A percentile compares a stretch with the other conserved stretches of the same genome.
Conservation (phyloP, 768 basidiomycete species). For the Russula ochroleuca region DNA sequence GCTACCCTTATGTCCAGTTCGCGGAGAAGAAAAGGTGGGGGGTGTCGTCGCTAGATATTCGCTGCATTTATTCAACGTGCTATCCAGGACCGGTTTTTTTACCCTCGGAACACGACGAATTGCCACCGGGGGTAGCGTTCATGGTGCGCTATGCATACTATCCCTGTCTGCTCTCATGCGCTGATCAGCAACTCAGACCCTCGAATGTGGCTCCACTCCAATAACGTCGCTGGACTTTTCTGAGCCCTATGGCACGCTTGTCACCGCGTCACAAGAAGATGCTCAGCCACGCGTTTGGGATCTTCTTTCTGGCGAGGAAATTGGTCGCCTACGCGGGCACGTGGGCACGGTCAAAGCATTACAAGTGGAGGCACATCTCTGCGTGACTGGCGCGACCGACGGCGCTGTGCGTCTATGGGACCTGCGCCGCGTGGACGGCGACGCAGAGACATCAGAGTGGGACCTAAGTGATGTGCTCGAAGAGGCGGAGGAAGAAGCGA, state of each 20-base stretch:
- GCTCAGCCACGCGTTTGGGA: constrained; percentile 92
- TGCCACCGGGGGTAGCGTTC: constrained; percentile 92
- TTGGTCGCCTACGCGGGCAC: constrained; percentile 82
- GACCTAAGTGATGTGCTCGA: constrained; percentile 58
- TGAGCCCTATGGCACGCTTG: constrained; percentile 92
- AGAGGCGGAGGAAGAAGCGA: constrained; percentile 54
- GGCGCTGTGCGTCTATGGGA: constrained; percentile 89
- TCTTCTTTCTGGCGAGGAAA: constrained; percentile 80
- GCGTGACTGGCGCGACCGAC: constrained; percentile 87
- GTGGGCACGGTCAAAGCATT: constrained; percentile 77
- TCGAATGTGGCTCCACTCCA: constrained; percentile 74
- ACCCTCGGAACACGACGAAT: constrained; percentile 94
- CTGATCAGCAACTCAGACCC: constrained; percentile 51
- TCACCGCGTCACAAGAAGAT: constrained; percentile 83
- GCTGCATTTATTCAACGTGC: background rate
- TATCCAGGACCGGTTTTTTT: constrained; percentile 83
- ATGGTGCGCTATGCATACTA: constrained; percentile 59
- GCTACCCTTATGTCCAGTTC: constrained; percentile 53
- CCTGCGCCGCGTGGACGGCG: constrained; percentile 74
- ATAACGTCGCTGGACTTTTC: constrained; percentile 91
- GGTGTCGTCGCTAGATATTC: background rate
- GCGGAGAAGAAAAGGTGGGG: constrained; percentile 61
- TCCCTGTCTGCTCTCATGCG: constrained; percentile 6
- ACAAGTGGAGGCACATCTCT: constrained; percentile 89
- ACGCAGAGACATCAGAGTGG: constrained; percentile 54